phyloP scores from a whole-genome alignment of 306 rosid genomes.

The Cicer pinnatifidum region DNA sequence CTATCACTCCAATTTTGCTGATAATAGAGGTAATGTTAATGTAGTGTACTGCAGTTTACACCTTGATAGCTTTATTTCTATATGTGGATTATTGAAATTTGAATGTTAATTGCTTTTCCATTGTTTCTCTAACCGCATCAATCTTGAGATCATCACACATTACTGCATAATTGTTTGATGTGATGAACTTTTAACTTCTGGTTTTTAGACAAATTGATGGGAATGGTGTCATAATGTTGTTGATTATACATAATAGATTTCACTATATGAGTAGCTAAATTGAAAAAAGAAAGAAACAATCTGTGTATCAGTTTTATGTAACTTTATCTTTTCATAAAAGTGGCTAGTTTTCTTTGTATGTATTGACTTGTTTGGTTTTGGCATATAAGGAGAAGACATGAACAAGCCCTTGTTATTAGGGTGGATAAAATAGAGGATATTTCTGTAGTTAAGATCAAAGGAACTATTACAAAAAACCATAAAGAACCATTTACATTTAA shows the following conservation, averaged over 20 bases:
- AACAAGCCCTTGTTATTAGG: not conserved
- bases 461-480: not conserved
- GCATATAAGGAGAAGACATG: not conserved
- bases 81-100: slow-evolving; percentile 16
- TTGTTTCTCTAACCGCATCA: slow-evolving; percentile 17
- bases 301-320: not conserved
- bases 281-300: not conserved
- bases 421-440: slow-evolving; percentile 2
- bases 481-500: not conserved
- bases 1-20: slow-evolving; percentile 97
- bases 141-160: not conserved
- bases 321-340: not conserved
- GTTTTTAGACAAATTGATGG: slow-evolving; percentile 1
- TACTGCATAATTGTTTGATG: slow-evolving; percentile 14
- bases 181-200: not conserved
- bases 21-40: slow-evolving; percentile 70
- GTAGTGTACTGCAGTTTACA: slow-evolving; percentile 39
- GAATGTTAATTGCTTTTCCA: not conserved
- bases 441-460: not conserved
- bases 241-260: slow-evolving; percentile 24
- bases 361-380: not conserved
- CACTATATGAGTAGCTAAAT: slow-evolving; percentile 10
- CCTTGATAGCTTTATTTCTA: slow-evolving; percentile 1
- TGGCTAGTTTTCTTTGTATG: slow-evolving; percentile 12
- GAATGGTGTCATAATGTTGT: not conserved